Percentiles rank a stretch among this genome's conserved stretches.
These are phyloP conservation scores for Verticillium zaregamsianum DNA, from an alignment of 2,329 filamentous ascomycete genomes.

Conservation along the genomic window DNA sequence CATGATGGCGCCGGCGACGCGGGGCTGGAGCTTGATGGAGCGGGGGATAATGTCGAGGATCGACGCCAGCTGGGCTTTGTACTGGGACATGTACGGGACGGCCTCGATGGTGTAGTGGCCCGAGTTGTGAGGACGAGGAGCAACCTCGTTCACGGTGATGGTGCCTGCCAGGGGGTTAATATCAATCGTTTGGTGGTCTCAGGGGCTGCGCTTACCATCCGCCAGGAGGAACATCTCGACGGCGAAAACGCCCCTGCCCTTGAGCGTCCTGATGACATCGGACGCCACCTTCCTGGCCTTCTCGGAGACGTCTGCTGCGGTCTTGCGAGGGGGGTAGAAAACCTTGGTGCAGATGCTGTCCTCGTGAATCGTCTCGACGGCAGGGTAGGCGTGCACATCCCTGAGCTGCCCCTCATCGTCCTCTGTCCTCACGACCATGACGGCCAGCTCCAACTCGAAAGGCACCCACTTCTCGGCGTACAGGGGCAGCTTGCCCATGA, in stretches of 20 bases:
- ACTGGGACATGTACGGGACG: slow-evolving; percentile 81
- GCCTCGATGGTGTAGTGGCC: slow-evolving; percentile 96
- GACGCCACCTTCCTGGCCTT: slow-evolving; percentile 73
- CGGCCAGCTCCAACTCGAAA: slow-evolving; percentile 82
- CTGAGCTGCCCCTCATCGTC: slow-evolving; percentile 51
- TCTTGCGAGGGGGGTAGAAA: slow-evolving; percentile 75
- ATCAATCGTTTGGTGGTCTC: slow-evolving; percentile 3
- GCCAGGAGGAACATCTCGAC: slow-evolving; percentile 91
- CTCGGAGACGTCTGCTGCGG: slow-evolving; percentile 55
- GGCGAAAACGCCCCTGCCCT: slow-evolving; percentile 89
- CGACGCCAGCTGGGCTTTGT: slow-evolving; percentile 81
- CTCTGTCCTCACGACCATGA: slow-evolving; percentile 91
- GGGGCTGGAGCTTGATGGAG: slow-evolving; percentile 50
- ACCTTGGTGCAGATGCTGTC: slow-evolving; percentile 93
- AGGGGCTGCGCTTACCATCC: slow-evolving; percentile 44
- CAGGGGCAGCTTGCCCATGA: slow-evolving; percentile 65
- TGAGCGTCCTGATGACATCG: slow-evolving; percentile 73
- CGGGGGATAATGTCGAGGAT: slow-evolving; percentile 66
- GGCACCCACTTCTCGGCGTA: slow-evolving; percentile 90
- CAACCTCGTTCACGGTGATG: slow-evolving; percentile 82
- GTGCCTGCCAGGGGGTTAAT: slow-evolving; percentile 30
- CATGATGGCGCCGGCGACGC: slow-evolving; percentile 66
- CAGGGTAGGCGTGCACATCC: slow-evolving; percentile 69
- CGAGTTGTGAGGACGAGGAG: slow-evolving; percentile 73
- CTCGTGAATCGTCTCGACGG: slow-evolving; percentile 92